These are phyloP conservation scores for Solanum chmielewskii DNA, from an alignment of 257 asterid genomes.

Conservation along the genomic window DNA sequence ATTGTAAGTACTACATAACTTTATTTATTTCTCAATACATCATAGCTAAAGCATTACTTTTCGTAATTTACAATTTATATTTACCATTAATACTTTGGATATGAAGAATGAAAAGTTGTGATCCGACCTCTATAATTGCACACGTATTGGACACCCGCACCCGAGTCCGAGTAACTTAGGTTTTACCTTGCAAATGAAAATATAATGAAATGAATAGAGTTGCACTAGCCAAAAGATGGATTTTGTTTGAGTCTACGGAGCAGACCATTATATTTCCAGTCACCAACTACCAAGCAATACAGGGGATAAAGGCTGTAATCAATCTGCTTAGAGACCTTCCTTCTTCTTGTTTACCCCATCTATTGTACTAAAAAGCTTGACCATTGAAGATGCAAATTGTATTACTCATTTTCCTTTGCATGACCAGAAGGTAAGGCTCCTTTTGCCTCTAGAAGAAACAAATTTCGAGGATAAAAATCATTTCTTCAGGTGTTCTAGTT, in stretches of 20 bases:
- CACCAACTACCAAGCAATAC: neutral
- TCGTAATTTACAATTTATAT: neutral
- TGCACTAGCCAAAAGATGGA: neutral
- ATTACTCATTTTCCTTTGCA: neutral
- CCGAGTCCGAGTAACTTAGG: neutral
- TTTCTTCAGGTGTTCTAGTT: neutral
- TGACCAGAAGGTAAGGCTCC: neutral
- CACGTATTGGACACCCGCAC: neutral
- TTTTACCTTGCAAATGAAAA: neutral
- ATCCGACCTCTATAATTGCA: neutral
- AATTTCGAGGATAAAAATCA: neutral
- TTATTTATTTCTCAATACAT: neutral
- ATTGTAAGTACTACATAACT: neutral
- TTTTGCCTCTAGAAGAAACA: neutral
- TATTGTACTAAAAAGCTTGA: neutral
- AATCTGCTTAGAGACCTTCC: neutral
- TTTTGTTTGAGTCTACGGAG: neutral
- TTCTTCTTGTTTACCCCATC: neutral
- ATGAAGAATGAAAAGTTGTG: neutral
- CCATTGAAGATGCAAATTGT: neutral
- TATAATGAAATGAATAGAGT: neutral
- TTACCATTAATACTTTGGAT: neutral
- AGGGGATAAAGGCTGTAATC: neutral
- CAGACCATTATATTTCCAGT: neutral
- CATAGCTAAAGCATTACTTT: neutral